Evolutionary conservation across 495 filamentous ascomycete species (phyloP).

Genomic region (Cladorrhinum samala): DNA sequence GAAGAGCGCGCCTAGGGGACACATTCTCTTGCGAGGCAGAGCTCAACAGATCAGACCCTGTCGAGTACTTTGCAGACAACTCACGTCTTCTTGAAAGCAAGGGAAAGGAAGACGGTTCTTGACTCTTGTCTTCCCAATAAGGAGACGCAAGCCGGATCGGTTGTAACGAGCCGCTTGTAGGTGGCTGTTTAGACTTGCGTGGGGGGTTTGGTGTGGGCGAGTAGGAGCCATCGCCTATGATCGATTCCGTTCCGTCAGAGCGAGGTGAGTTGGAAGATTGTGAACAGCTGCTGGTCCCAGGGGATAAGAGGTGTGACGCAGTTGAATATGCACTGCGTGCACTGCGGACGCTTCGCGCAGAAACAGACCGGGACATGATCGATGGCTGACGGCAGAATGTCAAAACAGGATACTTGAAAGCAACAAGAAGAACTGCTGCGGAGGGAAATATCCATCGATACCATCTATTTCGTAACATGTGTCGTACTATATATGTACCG

Average conservation of each 20-base stretch:
- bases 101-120: neutral
- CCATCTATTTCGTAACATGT: neutral
- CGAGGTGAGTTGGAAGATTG: neutral
- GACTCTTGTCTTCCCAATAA: neutral
- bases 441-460: too few relatives aligned
- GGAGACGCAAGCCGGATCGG: neutral
- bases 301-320: conserved; percentile 19
- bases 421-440: too few relatives aligned
- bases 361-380: neutral
- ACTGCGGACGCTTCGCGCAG: conserved; percentile 9
- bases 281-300: conserved; percentile 6
- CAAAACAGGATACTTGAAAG: too few relatives aligned
- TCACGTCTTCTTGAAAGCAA: neutral
- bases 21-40: neutral
- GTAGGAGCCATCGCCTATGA: too few relatives aligned
- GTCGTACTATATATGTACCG: neutral
- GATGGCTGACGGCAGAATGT: neutral
- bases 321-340: conserved; percentile 22
- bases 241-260: neutral
- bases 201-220: neutral
- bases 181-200: too few relatives aligned
- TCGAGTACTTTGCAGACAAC: neutral
- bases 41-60: neutral
- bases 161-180: too few relatives aligned
- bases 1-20: too few relatives aligned